Evolutionary conservation across 257 asterid genomes (phyloP).

Genomic region (Solanum phureja): DNA sequence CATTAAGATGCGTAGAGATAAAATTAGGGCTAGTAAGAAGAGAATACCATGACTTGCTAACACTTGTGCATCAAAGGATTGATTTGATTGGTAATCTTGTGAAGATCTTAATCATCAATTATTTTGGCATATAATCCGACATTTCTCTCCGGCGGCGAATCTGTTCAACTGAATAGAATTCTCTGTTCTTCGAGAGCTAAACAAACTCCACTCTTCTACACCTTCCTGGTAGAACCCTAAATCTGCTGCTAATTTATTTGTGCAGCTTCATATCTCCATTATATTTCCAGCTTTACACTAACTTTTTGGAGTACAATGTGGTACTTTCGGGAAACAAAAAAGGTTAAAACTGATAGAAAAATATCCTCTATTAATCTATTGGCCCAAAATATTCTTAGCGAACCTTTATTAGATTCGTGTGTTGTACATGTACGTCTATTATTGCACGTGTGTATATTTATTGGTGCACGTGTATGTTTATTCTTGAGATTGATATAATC

Average conservation of each 20-base stretch:
- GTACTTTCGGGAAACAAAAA: background rate
- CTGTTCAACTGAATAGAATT: background rate
- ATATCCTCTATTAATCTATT: no score
- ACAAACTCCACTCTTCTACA: background rate
- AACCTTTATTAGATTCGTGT: no score
- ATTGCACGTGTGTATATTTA: no score
- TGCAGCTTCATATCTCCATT: background rate
- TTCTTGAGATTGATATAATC: no score
- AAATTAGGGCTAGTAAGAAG: background rate
- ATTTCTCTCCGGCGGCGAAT: background rate
- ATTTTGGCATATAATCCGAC: background rate
- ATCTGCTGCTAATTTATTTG: background rate
- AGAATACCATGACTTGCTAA: constrained; percentile 2
- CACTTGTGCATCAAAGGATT: background rate
- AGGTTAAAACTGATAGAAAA: background rate
- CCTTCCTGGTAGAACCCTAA: background rate
- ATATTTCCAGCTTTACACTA: background rate
- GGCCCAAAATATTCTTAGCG: background rate
- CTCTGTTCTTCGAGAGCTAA: background rate
- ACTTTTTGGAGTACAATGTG: background rate
- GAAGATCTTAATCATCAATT: background rate
- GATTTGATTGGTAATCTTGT: background rate
- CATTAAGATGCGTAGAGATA: background rate
- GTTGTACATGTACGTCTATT: no score
- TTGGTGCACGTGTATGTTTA: background rate